Conservation (phyloP, 495 filamentous ascomycete genomes). For the Cercophora scortea region DNA sequence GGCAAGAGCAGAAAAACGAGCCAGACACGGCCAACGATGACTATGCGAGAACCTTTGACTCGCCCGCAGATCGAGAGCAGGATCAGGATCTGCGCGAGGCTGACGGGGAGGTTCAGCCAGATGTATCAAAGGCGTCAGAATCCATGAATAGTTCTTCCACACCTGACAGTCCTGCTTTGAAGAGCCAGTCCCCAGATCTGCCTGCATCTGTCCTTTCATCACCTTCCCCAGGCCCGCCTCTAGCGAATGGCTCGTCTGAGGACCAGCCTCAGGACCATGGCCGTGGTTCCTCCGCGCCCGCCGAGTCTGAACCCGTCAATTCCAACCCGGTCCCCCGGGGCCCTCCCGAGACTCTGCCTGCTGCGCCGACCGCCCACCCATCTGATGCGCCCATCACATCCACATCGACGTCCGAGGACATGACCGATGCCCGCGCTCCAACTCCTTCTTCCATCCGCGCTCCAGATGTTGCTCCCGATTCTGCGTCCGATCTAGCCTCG, state of each 20-base stretch:
- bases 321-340: slow-evolving; percentile 4
- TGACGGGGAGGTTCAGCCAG: slow-evolving; percentile 24
- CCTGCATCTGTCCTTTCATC: slow-evolving; percentile 17
- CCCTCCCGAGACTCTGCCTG: slow-evolving; percentile 4
- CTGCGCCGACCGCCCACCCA: slow-evolving; percentile 12
- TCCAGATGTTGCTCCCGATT: slow-evolving; percentile 12
- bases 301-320: slow-evolving; percentile 3
- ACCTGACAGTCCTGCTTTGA: slow-evolving; percentile 17
- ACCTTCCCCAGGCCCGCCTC: slow-evolving; percentile 4
- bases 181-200: slow-evolving; percentile 17
- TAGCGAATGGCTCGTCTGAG: slow-evolving; percentile 5
- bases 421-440: slow-evolving; percentile 5
- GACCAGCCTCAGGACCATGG: background rate
- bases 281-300: background rate
- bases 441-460: slow-evolving; percentile 6
- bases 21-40: slow-evolving; percentile 32
- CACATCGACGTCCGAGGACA: slow-evolving; percentile 1
- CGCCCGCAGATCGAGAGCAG: slow-evolving; percentile 23
- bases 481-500: slow-evolving; percentile 15
- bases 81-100: slow-evolving; percentile 19
- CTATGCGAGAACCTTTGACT: slow-evolving; percentile 42
- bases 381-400: slow-evolving; percentile 3
- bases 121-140: slow-evolving; percentile 34
- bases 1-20: slow-evolving; percentile 12
- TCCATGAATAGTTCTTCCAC: slow-evolving; percentile 30